A percentile compares a stretch with the other conserved stretches of the same genome.
These are phyloP conservation scores for Triticum turgidum DNA, from an alignment of 176 grass and related monocot genomes.

Conservation along the genomic window DNA sequence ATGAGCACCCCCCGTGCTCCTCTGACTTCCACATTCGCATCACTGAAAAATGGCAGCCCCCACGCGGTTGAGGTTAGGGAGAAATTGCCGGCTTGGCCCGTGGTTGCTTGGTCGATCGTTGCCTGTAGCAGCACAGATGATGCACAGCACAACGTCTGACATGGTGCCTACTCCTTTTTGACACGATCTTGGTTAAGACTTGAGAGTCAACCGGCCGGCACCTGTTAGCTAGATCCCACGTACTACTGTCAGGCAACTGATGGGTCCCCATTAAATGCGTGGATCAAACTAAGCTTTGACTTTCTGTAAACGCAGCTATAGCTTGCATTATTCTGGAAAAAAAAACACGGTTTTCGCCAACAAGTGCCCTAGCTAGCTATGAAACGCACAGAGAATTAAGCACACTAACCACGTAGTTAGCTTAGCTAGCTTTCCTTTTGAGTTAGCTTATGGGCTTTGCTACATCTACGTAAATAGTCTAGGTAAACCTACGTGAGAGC, in stretches of 20 bases:
- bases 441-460: too few relatives aligned
- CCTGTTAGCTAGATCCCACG: background rate
- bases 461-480: too few relatives aligned
- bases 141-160: background rate
- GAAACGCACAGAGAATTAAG: background rate
- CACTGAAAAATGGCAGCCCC: background rate
- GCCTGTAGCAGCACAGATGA: background rate
- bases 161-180: background rate
- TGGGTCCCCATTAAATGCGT: background rate
- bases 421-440: background rate
- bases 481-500: too few relatives aligned
- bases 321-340: background rate
- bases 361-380: background rate
- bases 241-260: background rate
- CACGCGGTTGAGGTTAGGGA: conserved; percentile 36
- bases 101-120: background rate
- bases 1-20: conserved; percentile 1
- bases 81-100: conserved; percentile 25
- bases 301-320: background rate
- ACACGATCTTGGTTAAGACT: background rate
- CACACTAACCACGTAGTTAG: background rate
- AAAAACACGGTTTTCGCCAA: background rate
- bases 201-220: background rate
- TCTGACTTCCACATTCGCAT: conserved; percentile 11
- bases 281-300: background rate